Conservation (phyloP, 2,329 filamentous ascomycete species). For the Diaporthe eres region DNA sequence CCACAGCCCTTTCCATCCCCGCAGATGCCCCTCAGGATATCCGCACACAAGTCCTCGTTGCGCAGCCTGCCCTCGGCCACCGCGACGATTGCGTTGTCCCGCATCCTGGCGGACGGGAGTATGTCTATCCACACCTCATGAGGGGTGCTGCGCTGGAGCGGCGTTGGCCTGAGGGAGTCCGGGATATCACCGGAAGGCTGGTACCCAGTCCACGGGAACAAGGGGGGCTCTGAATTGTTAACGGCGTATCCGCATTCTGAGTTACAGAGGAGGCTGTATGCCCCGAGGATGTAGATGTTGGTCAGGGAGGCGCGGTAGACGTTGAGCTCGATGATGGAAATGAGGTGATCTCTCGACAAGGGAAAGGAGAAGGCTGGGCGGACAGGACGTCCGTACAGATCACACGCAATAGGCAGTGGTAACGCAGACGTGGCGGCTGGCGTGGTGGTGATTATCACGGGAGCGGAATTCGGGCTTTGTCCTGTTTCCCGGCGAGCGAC, state of each 20-base stretch:
- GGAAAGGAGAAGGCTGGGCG: conserved; percentile 41
- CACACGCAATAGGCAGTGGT: background rate
- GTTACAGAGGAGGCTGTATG: conserved; percentile 44
- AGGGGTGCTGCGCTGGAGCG: conserved; percentile 44
- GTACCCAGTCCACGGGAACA: conserved; percentile 37
- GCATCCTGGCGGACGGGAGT: conserved; percentile 44
- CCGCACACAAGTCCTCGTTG: conserved; percentile 42
- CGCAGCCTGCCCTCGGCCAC: conserved; percentile 35
- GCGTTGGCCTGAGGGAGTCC: conserved; percentile 45
- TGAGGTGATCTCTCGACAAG: conserved; percentile 49
- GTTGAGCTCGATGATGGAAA: conserved; percentile 55
- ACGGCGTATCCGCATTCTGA: conserved; percentile 33
- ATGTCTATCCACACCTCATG: conserved; percentile 48
- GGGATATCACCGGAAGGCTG: conserved; percentile 43
- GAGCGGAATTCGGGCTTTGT: conserved; percentile 1
- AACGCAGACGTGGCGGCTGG: background rate
- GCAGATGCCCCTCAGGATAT: conserved; percentile 27
- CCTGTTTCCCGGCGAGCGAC: too few relatives aligned
- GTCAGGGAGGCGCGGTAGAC: conserved; percentile 52
- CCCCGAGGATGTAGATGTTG: conserved; percentile 51
- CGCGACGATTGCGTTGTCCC: conserved; percentile 45
- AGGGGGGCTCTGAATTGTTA: conserved; percentile 40
- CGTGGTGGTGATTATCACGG: background rate
- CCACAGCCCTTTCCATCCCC: background rate
- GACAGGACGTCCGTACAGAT: background rate